Base-by-base conservation (phyloP, 2,329 filamentous ascomycete species). In the Penicillium sp. region DNA sequence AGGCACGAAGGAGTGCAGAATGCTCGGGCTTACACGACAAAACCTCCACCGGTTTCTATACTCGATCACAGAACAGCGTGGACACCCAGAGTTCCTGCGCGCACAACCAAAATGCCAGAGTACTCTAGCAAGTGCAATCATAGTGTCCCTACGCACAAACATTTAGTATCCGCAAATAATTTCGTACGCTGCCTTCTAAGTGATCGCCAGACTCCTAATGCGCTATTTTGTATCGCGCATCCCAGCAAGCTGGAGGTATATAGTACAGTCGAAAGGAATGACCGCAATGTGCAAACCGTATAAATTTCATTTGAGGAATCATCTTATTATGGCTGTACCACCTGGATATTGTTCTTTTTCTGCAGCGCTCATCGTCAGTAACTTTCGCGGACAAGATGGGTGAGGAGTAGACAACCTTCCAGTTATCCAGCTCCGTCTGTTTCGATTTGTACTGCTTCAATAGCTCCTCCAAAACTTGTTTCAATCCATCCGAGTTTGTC, bases 381-480 rank as follows among this genome's bases (percentile, higher is more conserved):
- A 23, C n/a, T 35, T 11, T 11, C 7, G 19, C 8, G 26, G 19
- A 30, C 19, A 11, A 31, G n/a, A 26, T 30, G 19, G 4, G 26
- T n/a, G 11, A 7, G 29, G 7, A 44, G 47, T 35, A 23, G 48
- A 75, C 88, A 81, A 96, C 94, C 92, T 99, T 99, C 95, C 95
- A 99, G 78, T 90, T 93, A 76, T 99, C 94, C 84, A 99, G 87
- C 75, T 99, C 95, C 47, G 92, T 88, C 78, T 99, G 93, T 80
- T 97, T 96, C 35, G 84, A 82, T 83, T 96, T 96, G 84, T 98
- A 98, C 81, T 97, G 92, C 85, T 97, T 97, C 69, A 98, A 86
- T 66, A 99, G 82, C 76, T 97, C 94, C 66, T 97, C 93, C 59
- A 98, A 83, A 31, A 98, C 93, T 81, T 97, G 96, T 80, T 91